Evolutionary conservation across 345 rosid species (phyloP).

Genomic region (Boechera stricta): DNA sequence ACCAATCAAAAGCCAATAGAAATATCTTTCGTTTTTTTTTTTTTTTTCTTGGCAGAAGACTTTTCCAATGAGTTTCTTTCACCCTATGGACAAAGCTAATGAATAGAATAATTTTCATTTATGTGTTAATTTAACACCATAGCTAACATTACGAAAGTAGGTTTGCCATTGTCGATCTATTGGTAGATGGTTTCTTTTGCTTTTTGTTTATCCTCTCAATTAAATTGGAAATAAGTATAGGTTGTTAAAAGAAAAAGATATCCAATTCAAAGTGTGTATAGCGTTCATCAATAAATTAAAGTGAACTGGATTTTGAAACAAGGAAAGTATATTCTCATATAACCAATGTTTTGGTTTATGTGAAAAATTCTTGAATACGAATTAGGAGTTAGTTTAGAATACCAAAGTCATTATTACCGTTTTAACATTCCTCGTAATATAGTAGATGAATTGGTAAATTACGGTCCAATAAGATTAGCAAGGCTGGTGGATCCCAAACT

Average conservation of each 20-base stretch:
- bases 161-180: constrained; percentile 1
- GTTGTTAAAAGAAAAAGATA: neutral
- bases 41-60: neutral
- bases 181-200: neutral
- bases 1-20: neutral
- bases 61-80: constrained; percentile 20
- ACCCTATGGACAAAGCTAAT: neutral
- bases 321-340: too few species aligned
- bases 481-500: constrained; percentile 32
- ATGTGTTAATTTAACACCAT: neutral
- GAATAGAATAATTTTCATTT: neutral
- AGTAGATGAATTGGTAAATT: neutral
- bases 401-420: neutral
- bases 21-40: neutral
- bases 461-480: constrained; percentile 19
- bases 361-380: neutral
- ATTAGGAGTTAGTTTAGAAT: neutral
- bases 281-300: too few species aligned
- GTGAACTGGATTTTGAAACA: too few species aligned
- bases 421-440: neutral
- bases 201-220: neutral
- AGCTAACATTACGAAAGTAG: constrained; percentile 10
- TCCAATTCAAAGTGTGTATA: neutral
- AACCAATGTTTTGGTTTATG: too few species aligned
- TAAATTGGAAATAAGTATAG: neutral